Evolutionary conservation across 805 yeast genomes (phyloP), one percentile per base, ranked within the genome.

Genomic region (Cyberlindnera mycetangii): DNA sequence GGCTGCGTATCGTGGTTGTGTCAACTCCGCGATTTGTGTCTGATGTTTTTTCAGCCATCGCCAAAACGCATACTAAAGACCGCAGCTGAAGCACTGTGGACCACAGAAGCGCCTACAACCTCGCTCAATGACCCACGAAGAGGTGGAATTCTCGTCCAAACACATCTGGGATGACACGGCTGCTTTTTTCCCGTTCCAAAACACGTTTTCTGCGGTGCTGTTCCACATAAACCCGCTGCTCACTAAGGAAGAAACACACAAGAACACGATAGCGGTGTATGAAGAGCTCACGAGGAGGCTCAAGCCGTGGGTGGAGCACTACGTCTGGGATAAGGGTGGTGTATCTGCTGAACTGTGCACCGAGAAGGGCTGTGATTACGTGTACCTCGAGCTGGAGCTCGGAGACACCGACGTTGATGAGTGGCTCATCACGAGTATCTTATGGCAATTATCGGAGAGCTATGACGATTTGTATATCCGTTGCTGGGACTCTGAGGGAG

Each of bases 401-500:
- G 80, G 76, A 17, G 74, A 71, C 25, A 57, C 65, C 12, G 44
- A 64, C 17, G 64, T 61, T 11, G 84, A 79, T 52, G 75, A 73
- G 44, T 63, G 72, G 61, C 55, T 81, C 7, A 49, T 78, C 5
- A 57, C 72, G 1, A 58, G 65, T 6, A 39, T 79, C 1, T 53
- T 80, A 6, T 63, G 60, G 46, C 58, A 66, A 4, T 64, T 76
- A 41, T 64, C 74, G 5, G 50, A 27, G 19, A 50, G 62, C 2
- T 49, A 51, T 42, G 63, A 51, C 40, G 72, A 69, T 44, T 41
- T 76, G 3, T 76, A 65, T 53, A 66, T 78, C 5, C 75, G 71
- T 32, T 48, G 68, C 2, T 64, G 67, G 47, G 87, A 81, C 53
- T 69, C 72, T 2, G 83, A 77, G 37, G 78, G 81, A 7, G 88